Percentiles rank a stretch among this genome's conserved stretches.
Conservation (phyloP, 192 early-diverging fungal species). For the Jimgerdemannia flammicorona region DNA sequence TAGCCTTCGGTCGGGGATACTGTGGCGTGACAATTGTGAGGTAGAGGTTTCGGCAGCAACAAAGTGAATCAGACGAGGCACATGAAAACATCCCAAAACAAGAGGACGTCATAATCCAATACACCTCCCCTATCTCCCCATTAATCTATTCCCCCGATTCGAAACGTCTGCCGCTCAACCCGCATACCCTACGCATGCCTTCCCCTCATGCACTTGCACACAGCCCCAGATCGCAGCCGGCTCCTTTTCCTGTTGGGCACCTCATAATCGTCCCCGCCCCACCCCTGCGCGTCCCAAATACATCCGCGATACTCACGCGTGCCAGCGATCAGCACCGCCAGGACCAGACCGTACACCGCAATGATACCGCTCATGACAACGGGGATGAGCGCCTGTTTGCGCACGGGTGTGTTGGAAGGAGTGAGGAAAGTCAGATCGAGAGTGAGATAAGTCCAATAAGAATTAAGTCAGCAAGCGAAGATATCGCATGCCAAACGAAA, state of each 20-base stretch:
- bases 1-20: constrained; percentile 17
- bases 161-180: too few relatives aligned
- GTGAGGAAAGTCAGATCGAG: constrained; percentile 5
- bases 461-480: too few relatives aligned
- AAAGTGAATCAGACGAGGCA: too few relatives aligned
- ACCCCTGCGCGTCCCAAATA: background rate
- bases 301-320: constrained; percentile 54
- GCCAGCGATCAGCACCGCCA: constrained; percentile 87
- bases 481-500: too few relatives aligned
- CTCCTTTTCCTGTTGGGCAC: too few relatives aligned
- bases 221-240: background rate
- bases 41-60: too few relatives aligned
- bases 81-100: too few relatives aligned
- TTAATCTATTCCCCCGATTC: too few relatives aligned
- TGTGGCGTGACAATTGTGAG: constrained; percentile 19
- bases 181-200: background rate
- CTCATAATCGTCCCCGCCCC: too few relatives aligned
- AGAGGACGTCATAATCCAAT: too few relatives aligned
- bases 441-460: too few relatives aligned
- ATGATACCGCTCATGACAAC: constrained; percentile 99
- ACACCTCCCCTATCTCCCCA: too few relatives aligned
- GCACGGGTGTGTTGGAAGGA: background rate
- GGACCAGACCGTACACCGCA: constrained; percentile 97
- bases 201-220: constrained; percentile 23
- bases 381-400: constrained; percentile 65